Evolutionary conservation across 2,329 filamentous ascomycete genomes (phyloP), one percentile per base, ranked within the genome.

Genomic region (Xylaria sp.): DNA sequence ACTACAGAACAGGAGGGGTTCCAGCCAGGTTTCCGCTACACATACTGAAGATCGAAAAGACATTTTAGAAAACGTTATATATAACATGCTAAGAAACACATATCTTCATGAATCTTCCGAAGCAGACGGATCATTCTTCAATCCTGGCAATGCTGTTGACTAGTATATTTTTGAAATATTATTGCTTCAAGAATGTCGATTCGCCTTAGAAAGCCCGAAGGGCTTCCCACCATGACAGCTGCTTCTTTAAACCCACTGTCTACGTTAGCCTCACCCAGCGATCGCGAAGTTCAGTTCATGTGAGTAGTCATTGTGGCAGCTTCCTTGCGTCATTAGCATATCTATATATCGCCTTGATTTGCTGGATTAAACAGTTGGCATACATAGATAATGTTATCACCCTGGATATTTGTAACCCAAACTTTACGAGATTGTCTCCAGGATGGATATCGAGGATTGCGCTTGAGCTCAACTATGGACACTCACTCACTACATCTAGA

Each of bases 1-100:
- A 75, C 54, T 5, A 8, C 9, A 40, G n/a, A 44, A 67, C 63
- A 81, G 77, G 80, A 81, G 57, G 77, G 79, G n/a, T 79, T 74
- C 63, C 79, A 81, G 61, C 77, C 80, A 6, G 79, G 77, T n/a
- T 83, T 82, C 75, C 77, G 81, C 9, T 82, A 83, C 63, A 83
- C 81, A 0, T 80, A 79, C 65, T 82, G 72, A 73, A 42, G 9
- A 8, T 27, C 12, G 40, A 9, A 35, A 16, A 1, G 29, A 13
- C 21, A 21, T 16, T n/a, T 35, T n/a, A 8, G 23, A 5, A 25
- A 51, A 32, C 3, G 29, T 16, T 44, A 21, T 29, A 57, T 40
- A 18, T 35, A 35, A 35, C 4, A 35, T 35, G 5, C 6, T 1
- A 35, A 10, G 32, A 10, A 10, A 35, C 1, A 35, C 10, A 10